A percentile compares a stretch with the other conserved stretches of the same genome.
These are phyloP conservation scores for Boletus sp. DNA, from an alignment of 768 basidiomycete genomes.

Conservation along the genomic window DNA sequence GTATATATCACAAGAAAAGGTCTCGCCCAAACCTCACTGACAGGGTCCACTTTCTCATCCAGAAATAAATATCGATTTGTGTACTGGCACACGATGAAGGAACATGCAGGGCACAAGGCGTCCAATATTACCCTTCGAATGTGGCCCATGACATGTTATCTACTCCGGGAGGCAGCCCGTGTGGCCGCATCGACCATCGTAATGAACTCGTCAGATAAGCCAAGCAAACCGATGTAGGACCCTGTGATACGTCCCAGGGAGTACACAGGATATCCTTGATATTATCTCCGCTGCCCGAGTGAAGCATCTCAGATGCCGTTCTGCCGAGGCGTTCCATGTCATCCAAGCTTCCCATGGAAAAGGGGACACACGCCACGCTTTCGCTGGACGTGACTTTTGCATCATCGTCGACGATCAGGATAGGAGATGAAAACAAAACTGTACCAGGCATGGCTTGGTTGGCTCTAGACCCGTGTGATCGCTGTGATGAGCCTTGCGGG, in stretches of 20 bases:
- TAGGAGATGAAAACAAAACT: neutral
- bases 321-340: slow-evolving; percentile 5
- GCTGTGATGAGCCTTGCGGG: neutral
- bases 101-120: slow-evolving; percentile 1
- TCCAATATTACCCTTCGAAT: neutral
- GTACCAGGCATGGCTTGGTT: neutral
- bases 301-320: neutral
- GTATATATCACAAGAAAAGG: slow-evolving; percentile 4
- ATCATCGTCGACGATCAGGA: neutral
- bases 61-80: slow-evolving; percentile 2
- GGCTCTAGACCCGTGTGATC: neutral
- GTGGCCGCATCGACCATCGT: neutral
- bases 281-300: neutral
- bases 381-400: neutral
- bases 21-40: neutral
- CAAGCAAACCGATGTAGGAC: neutral
- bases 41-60: slow-evolving; percentile 17
- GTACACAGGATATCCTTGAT: neutral
- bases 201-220: neutral
- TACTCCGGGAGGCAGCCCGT: neutral
- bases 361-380: neutral
- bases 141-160: neutral
- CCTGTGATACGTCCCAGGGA: neutral
- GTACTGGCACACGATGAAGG: neutral
- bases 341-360: neutral